Base-by-base conservation (phyloP, 2,329 filamentous ascomycete species). In the Neopestalotiopsis clavispora region DNA sequence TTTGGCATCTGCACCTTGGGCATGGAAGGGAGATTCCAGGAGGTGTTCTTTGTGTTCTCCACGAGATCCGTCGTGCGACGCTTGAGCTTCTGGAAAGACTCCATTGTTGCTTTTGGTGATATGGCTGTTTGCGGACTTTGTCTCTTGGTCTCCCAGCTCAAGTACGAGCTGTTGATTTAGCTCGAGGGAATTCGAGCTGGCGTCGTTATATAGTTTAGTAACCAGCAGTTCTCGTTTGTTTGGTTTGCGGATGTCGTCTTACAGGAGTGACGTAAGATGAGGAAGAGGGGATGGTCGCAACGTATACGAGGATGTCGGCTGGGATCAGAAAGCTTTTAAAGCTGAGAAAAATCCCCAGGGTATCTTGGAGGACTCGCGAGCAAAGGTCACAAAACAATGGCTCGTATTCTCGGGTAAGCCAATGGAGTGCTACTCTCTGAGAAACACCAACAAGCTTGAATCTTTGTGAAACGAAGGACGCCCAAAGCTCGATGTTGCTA, bases 31-130 rank as follows among this genome's bases (percentile, higher is more conserved):
- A 74, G 65, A 70, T 81, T 84, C 68, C 85, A 81, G 34, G 86
- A 84, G 28, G 14, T 52, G n/a, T 52, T 49, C 42, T 49, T 49
- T 32, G 86, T 78, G 67, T 84, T 85, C 71, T 84, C 80, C 65
- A 89, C 72, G 66, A 89, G 78, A 76, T 87, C 85, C 71, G 84
- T 85, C 38, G 86, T 85, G 71, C 86, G 87, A 76, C 86, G 87
- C 78, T 84, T 86, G 69, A 89, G 81, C 72, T 83, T 78, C 58
- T 80, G 79, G 74, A 89, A 86, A 63, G 84, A 84, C 71, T 89
- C 86, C 86, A 87, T 87, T 38, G 64, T 5, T 71, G 65, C 38
- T 5, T 17, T 17, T 32, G 56, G 20, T 42, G 38, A 40, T 67
- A 13, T 7, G 23, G 14, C 1, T 59, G 32, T 34, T 30, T 7